Percentiles rank a stretch among this genome's conserved stretches.
These are phyloP conservation scores for Paecilomyces sp. DNA, from an alignment of 2,329 filamentous ascomycete genomes.

Conservation along the genomic window DNA sequence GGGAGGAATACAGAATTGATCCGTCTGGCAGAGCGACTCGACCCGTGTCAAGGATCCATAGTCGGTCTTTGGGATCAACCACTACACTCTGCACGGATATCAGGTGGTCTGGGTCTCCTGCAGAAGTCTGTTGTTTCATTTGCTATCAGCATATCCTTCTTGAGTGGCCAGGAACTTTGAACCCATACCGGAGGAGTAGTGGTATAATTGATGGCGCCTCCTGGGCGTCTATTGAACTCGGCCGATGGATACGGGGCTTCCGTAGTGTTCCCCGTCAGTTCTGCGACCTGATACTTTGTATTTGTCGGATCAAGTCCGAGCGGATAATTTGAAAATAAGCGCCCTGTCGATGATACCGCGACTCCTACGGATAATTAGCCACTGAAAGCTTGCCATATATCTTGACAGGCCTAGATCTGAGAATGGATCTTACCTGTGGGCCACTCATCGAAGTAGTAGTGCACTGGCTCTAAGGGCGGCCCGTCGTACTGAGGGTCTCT, in stretches of 20 bases:
- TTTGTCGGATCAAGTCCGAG: constrained; percentile 43
- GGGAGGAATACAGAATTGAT: constrained; percentile 36
- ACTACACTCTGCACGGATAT: constrained; percentile 49
- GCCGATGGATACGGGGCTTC: constrained; percentile 37
- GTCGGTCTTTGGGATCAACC: constrained; percentile 42
- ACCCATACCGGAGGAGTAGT: constrained; percentile 29
- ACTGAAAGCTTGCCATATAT: neutral
- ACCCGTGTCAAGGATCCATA: constrained; percentile 50
- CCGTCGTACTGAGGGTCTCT: constrained; percentile 32
- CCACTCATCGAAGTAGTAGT: constrained; percentile 47
- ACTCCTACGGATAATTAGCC: constrained; percentile 34
- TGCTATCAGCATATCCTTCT: constrained; percentile 20
- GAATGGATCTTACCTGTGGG: constrained; percentile 25
- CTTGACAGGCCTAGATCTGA: neutral
- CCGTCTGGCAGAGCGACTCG: constrained; percentile 37
- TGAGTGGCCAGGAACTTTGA: constrained; percentile 17
- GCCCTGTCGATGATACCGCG: constrained; percentile 44
- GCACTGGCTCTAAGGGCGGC: constrained; percentile 40
- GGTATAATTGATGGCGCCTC: constrained; percentile 45
- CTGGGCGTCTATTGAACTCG: constrained; percentile 43
- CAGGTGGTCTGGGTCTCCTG: constrained; percentile 43
- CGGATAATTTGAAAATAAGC: constrained; percentile 49
- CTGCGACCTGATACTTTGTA: constrained; percentile 45
- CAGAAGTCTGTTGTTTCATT: constrained; percentile 34
- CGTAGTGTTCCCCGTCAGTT: constrained; percentile 37